These are phyloP conservation scores for Salix koriyanagi DNA, from an alignment of 345 rosid genomes.

Conservation along the genomic window DNA sequence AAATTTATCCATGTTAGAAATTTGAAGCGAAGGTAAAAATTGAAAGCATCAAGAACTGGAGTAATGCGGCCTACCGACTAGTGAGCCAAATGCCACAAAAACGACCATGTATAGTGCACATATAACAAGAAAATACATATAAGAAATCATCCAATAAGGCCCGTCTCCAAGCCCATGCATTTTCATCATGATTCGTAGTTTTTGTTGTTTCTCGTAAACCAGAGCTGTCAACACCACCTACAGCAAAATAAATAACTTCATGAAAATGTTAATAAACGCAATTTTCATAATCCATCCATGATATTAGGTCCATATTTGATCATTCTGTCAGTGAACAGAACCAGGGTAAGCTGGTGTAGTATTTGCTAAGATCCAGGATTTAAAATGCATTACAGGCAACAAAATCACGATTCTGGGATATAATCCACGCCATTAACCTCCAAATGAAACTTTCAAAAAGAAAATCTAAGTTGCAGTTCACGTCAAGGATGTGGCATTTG, in stretches of 20 bases:
- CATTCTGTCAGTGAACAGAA: too few species aligned
- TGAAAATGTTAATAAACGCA: neutral
- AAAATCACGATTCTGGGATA: neutral
- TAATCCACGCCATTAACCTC: too few species aligned
- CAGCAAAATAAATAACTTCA: slow-evolving; percentile 4
- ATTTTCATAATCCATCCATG: neutral
- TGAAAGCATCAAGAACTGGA: neutral
- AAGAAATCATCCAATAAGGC: slow-evolving; percentile 85
- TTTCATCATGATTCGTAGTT: slow-evolving; percentile 84
- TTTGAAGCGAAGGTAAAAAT: slow-evolving; percentile 10
- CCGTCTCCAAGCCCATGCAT: slow-evolving; percentile 98
- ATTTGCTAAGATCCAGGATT: neutral
- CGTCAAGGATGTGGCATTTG: neutral
- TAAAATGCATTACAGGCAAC: neutral
- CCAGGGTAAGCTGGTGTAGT: neutral
- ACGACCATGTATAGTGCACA: slow-evolving; percentile 58
- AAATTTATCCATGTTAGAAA: slow-evolving; percentile 17
- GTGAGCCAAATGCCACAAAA: slow-evolving; percentile 72
- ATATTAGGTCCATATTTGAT: neutral
- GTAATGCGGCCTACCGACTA: slow-evolving; percentile 60
- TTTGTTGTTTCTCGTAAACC: slow-evolving; percentile 81
- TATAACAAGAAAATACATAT: slow-evolving; percentile 65
- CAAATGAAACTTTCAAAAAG: neutral
- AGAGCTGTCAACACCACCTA: slow-evolving; percentile 69
- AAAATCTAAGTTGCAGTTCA: neutral